These are phyloP conservation scores for Dillenia turbinata DNA, from an alignment of 164 flowering plant species.

Conservation along the genomic window DNA sequence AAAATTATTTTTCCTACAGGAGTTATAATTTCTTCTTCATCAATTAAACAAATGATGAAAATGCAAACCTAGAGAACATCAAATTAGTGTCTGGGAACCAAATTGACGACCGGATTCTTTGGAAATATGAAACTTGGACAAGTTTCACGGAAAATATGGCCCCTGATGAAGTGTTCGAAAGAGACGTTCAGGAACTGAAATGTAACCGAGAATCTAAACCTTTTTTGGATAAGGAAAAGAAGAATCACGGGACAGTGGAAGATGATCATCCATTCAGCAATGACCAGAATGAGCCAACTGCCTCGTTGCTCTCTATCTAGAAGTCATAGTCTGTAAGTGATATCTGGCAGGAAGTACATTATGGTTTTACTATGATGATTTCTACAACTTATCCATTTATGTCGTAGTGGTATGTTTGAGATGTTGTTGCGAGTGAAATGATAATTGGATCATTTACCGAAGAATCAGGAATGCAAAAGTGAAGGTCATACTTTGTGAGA, in stretches of 20 bases:
- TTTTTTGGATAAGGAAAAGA: conserved; percentile 26
- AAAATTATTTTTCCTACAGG: too few relatives aligned
- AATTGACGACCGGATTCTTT: background rate
- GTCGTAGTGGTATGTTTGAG: background rate
- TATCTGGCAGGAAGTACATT: too few relatives aligned
- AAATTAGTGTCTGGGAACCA: conserved; percentile 1
- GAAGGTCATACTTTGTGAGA: too few relatives aligned
- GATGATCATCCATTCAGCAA: conserved; percentile 59
- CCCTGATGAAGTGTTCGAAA: conserved; percentile 19
- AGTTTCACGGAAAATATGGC: conserved; percentile 40
- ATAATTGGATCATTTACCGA: too few relatives aligned
- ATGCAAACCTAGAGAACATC: conserved; percentile 7
- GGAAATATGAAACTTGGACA: conserved; percentile 9
- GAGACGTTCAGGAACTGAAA: conserved; percentile 18
- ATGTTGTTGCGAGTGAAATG: too few relatives aligned
- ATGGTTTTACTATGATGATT: background rate
- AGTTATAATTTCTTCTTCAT: conserved; percentile 46
- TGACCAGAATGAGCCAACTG: conserved; percentile 24
- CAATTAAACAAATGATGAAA: conserved; percentile 26
- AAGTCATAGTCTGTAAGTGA: too few relatives aligned
- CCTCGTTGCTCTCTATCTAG: conserved; percentile 36
- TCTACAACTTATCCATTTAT: background rate
- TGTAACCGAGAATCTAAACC: conserved; percentile 28
- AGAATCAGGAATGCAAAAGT: too few relatives aligned
- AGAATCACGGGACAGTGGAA: conserved; percentile 21